These are phyloP conservation scores for Metarhizium sp. DNA, from an alignment of 2,329 filamentous ascomycete species.

Conservation along the genomic window DNA sequence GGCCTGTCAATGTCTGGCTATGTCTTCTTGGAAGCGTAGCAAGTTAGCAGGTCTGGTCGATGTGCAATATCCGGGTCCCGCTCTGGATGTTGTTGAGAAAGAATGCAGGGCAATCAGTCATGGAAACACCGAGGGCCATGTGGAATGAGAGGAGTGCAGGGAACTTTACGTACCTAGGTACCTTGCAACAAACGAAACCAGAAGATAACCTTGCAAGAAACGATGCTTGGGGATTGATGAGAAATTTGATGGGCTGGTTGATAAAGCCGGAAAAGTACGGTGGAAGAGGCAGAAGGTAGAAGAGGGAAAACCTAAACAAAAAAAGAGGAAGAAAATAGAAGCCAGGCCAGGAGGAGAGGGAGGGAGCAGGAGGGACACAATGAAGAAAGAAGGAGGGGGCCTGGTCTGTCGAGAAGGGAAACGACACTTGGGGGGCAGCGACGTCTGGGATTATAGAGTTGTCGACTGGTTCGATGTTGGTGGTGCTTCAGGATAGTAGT, in stretches of 20 bases:
- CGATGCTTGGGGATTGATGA: slow-evolving; percentile 4
- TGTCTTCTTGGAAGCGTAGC: neutral
- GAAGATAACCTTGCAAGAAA: slow-evolving; percentile 6
- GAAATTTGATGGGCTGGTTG: slow-evolving; percentile 1
- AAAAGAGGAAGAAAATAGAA: neutral
- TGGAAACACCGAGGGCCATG: neutral
- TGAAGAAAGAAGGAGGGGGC: slow-evolving; percentile 4
- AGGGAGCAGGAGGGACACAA: neutral
- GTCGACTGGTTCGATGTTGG: no score
- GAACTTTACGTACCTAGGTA: neutral
- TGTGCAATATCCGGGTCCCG: neutral
- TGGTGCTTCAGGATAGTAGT: no score
- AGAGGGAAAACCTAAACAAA: slow-evolving; percentile 1
- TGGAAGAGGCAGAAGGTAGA: slow-evolving; percentile 3
- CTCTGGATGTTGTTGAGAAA: neutral
- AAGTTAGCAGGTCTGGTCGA: neutral
- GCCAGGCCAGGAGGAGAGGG: neutral
- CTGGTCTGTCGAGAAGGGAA: neutral
- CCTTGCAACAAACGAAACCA: slow-evolving; percentile 3
- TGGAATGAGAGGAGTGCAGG: neutral
- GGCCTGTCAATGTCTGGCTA: neutral
- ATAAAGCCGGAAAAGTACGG: neutral
- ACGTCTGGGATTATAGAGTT: no score
- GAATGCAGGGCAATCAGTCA: neutral
- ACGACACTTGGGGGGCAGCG: neutral